Percentiles rank a stretch among this genome's conserved stretches.
Conservation (phyloP, 2,329 filamentous ascomycete species). For the Fusarium virguliforme region DNA sequence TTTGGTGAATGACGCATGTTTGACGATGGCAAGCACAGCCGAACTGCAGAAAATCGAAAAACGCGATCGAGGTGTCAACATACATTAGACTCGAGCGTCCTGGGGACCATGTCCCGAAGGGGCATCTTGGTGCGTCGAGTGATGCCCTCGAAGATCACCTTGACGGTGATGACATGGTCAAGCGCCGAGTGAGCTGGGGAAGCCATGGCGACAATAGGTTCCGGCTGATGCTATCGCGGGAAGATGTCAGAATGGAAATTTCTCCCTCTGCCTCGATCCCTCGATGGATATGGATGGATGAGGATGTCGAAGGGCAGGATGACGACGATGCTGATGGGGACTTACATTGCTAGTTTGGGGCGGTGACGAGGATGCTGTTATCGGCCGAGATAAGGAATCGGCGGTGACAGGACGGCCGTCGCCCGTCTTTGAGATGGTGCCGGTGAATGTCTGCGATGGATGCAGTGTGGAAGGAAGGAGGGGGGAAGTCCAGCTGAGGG, state of each 20-base stretch:
- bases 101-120: constrained; percentile 84
- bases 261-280: constrained; percentile 24
- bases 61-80: constrained; percentile 57
- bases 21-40: background rate
- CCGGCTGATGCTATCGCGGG: constrained; percentile 20
- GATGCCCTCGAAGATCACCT: constrained; percentile 83
- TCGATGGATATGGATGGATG: constrained; percentile 24
- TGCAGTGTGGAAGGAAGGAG: constrained; percentile 12
- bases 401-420: constrained; percentile 48
- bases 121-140: constrained; percentile 91
- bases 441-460: constrained; percentile 8
- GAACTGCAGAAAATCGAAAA: background rate
- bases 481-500: constrained; percentile 15
- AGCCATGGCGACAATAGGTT: constrained; percentile 48
- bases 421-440: constrained; percentile 36
- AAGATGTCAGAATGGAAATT: constrained; percentile 12
- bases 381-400: constrained; percentile 49
- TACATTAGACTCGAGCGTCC: constrained; percentile 87
- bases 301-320: constrained; percentile 42
- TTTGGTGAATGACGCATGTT: background rate
- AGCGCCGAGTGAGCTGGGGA: constrained; percentile 45
- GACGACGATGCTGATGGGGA: constrained; percentile 44
- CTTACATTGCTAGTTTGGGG: constrained; percentile 46
- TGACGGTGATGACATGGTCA: constrained; percentile 78
- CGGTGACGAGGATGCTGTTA: constrained; percentile 51